phyloP scores from a whole-genome alignment of 345 rosid genomes.

The Gossypium turneri region DNA sequence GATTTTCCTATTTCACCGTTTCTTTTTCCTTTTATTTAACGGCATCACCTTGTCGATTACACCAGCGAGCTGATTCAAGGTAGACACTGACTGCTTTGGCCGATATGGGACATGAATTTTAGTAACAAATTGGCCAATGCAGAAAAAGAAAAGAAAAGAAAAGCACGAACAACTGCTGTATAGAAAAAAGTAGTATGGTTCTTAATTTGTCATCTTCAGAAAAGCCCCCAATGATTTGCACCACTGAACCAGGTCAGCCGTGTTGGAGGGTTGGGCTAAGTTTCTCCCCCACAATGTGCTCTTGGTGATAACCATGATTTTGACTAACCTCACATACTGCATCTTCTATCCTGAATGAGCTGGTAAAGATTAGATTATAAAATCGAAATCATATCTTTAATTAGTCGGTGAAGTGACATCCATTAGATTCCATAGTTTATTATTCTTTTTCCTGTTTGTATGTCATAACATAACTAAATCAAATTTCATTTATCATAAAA shows the following conservation, averaged over 20 bases:
- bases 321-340: slow-evolving; percentile 10
- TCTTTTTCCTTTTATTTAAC: too few species aligned
- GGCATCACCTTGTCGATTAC: too few species aligned
- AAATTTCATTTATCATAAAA: not conserved
- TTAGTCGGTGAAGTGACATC: too few species aligned
- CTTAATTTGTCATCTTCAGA: not conserved
- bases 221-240: not conserved
- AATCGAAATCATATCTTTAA: not conserved
- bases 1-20: too few species aligned
- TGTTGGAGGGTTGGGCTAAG: not conserved
- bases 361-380: not conserved
- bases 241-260: not conserved
- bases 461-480: not conserved
- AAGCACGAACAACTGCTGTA: not conserved
- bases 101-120: not conserved
- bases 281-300: not conserved
- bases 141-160: not conserved
- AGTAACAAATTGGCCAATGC: not conserved
- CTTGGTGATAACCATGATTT: not conserved
- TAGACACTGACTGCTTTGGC: not conserved
- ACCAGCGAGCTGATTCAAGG: not conserved
- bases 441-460: too few species aligned
- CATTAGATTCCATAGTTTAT: too few species aligned
- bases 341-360: not conserved
- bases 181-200: not conserved